phyloP scores from a whole-genome alignment of 2,329 filamentous ascomycete genomes.

The Triangularia setosa region DNA sequence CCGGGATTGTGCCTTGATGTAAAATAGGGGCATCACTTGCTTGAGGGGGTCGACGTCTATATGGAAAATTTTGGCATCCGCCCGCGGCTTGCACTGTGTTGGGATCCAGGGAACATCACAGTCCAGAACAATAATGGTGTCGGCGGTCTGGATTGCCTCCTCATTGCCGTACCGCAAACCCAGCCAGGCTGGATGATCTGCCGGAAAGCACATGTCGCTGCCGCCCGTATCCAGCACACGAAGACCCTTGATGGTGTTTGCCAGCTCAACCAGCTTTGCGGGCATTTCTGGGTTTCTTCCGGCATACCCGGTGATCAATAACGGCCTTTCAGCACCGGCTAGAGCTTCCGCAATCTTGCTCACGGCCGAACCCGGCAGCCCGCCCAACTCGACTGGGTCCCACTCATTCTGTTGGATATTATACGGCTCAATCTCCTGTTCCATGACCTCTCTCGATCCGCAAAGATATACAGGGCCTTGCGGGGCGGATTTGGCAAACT shows the following conservation, averaged over 20 bases:
- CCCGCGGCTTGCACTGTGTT: slow-evolving; percentile 60
- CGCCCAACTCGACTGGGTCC: slow-evolving; percentile 66
- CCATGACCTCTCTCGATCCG: slow-evolving; percentile 77
- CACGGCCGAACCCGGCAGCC: slow-evolving; percentile 49
- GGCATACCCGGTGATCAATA: slow-evolving; percentile 67
- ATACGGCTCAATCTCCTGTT: slow-evolving; percentile 76
- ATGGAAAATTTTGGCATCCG: slow-evolving; percentile 56
- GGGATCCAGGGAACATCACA: slow-evolving; percentile 93
- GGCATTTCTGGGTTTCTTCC: slow-evolving; percentile 65
- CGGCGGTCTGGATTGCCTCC: slow-evolving; percentile 68
- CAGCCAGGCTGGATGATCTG: slow-evolving; percentile 62
- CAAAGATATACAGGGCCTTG: slow-evolving; percentile 76
- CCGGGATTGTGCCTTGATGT: slow-evolving; percentile 61
- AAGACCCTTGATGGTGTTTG: slow-evolving; percentile 63
- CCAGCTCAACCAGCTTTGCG: slow-evolving; percentile 60
- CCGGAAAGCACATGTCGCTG: slow-evolving; percentile 78
- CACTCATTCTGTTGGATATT: slow-evolving; percentile 64
- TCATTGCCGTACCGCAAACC: slow-evolving; percentile 73
- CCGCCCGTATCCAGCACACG: slow-evolving; percentile 72
- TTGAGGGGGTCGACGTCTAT: slow-evolving; percentile 64
- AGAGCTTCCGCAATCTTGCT: slow-evolving; percentile 60
- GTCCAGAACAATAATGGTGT: slow-evolving; percentile 80
- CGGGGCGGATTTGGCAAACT: slow-evolving; percentile 74
- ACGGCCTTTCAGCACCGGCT: slow-evolving; percentile 59
- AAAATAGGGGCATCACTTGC: slow-evolving; percentile 70